Percentiles rank a stretch among this genome's conserved stretches.
Conservation (phyloP, 305 asterid genomes). For the Fraxinus floribunda region DNA sequence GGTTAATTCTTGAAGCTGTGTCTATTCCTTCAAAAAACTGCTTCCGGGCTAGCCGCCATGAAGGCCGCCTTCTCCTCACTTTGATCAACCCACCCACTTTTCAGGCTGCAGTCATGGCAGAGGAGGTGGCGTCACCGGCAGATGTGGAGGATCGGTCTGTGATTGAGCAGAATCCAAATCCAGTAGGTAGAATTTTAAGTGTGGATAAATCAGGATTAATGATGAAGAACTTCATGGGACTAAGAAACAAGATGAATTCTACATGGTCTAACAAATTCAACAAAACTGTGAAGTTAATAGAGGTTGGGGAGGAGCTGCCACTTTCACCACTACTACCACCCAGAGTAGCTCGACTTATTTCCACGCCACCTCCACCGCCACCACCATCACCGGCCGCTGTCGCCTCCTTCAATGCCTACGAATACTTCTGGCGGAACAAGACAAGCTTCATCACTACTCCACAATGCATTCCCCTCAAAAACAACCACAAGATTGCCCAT, state of each 20-base stretch:
- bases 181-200: conserved; percentile 35
- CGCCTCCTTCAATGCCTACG: conserved; percentile 59
- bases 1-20: conserved; percentile 75
- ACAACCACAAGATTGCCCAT: conserved; percentile 17
- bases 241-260: conserved; percentile 39
- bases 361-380: conserved; percentile 31
- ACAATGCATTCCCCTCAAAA: conserved; percentile 7
- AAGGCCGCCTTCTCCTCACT: conserved; percentile 69
- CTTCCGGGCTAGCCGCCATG: conserved; percentile 55
- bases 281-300: conserved; percentile 21
- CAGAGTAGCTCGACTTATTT: conserved; percentile 25
- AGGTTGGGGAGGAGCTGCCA: conserved; percentile 1
- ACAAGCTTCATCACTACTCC: conserved; percentile 20
- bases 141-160: neutral
- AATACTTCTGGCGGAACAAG: conserved; percentile 69
- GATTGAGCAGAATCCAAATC: conserved; percentile 24
- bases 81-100: conserved; percentile 23
- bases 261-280: conserved; percentile 41
- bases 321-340: conserved; percentile 38
- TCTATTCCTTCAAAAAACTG: conserved; percentile 47
- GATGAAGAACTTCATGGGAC: conserved; percentile 44
- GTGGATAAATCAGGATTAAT: conserved; percentile 36
- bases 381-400: neutral
- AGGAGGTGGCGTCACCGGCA: neutral
- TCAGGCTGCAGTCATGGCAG: neutral